A percentile compares a stretch with the other conserved stretches of the same genome.
phyloP scores from a whole-genome alignment of 805 yeast species.

The Sugiyamaella smithiae region DNA sequence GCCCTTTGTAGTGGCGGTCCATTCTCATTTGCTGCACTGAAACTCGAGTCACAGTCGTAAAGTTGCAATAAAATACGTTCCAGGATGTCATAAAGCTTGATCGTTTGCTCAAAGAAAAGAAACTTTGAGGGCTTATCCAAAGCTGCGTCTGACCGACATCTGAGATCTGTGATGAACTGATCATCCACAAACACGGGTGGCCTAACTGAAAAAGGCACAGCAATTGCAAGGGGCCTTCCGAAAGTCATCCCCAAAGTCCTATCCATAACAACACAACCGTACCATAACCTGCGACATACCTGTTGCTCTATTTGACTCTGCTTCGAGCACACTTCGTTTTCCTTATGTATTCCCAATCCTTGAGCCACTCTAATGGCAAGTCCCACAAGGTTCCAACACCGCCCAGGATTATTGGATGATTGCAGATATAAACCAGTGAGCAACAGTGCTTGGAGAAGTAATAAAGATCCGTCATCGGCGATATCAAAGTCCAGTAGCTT shows the following conservation, averaged over 20 bases:
- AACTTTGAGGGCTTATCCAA: conserved; percentile 19
- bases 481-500: conserved; percentile 23
- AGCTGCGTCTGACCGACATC: conserved; percentile 10
- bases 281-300: conserved; percentile 28
- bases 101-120: conserved; percentile 22
- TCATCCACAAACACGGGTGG: conserved; percentile 26
- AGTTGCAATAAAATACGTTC: conserved; percentile 19
- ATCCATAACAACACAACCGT: conserved; percentile 29
- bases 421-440: conserved; percentile 27
- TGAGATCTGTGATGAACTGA: conserved; percentile 21
- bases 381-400: conserved; percentile 45
- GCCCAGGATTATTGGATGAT: conserved; percentile 25
- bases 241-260: conserved; percentile 26
- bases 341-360: conserved; percentile 37
- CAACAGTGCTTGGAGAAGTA: conserved; percentile 28
- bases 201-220: conserved; percentile 11
- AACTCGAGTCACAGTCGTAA: conserved; percentile 6
- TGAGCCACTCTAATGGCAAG: conserved; percentile 44
- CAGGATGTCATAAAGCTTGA: conserved; percentile 22
- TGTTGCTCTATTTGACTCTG: conserved; percentile 23
- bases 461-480: conserved; percentile 24
- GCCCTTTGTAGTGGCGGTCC: not conserved
- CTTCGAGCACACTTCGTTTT: conserved; percentile 20
- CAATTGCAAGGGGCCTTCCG: conserved; percentile 28
- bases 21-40: not conserved